phyloP scores from a whole-genome alignment of 1,139 yeast genomes.

The Arxiozyma telluris region DNA sequence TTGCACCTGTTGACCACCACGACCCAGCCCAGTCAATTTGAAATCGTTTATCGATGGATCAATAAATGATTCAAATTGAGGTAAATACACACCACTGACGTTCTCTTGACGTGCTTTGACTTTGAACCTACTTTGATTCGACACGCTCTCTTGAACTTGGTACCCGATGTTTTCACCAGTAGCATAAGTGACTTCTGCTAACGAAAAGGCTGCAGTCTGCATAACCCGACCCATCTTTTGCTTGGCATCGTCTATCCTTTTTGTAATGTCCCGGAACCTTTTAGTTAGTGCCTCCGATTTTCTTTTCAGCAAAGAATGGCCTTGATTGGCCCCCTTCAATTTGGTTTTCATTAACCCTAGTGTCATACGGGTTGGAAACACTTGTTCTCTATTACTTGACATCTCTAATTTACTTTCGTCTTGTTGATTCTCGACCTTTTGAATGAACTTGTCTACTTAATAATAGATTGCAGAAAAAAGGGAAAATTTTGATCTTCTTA shows the following conservation, averaged over 20 bases:
- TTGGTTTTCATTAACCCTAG: conserved; percentile 89
- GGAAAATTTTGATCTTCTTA: no score
- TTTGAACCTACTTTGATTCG: conserved; percentile 70
- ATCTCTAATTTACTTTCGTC: conserved; percentile 18
- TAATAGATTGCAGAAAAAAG: no score
- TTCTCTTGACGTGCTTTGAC: conserved; percentile 91
- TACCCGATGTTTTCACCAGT: conserved; percentile 92
- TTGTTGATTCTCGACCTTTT: neutral
- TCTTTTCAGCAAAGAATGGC: conserved; percentile 85
- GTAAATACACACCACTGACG: conserved; percentile 90
- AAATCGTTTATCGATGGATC: conserved; percentile 85
- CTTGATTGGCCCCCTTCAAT: conserved; percentile 95
- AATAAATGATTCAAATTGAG: conserved; percentile 80
- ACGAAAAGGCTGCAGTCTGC: conserved; percentile 96
- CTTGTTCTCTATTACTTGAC: conserved; percentile 57
- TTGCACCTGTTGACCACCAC: conserved; percentile 98
- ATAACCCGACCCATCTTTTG: conserved; percentile 96
- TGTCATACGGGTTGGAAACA: conserved; percentile 97
- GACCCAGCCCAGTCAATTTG: conserved; percentile 90
- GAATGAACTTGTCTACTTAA: neutral
- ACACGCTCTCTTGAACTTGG: conserved; percentile 92
- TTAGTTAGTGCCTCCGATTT: conserved; percentile 96
- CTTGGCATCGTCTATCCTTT: conserved; percentile 87
- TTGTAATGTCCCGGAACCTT: conserved; percentile 91
- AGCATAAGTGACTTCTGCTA: conserved; percentile 95